Evolutionary conservation across 2,329 filamentous ascomycete species (phyloP).

Genomic region (Arthrinium puccinioides): DNA sequence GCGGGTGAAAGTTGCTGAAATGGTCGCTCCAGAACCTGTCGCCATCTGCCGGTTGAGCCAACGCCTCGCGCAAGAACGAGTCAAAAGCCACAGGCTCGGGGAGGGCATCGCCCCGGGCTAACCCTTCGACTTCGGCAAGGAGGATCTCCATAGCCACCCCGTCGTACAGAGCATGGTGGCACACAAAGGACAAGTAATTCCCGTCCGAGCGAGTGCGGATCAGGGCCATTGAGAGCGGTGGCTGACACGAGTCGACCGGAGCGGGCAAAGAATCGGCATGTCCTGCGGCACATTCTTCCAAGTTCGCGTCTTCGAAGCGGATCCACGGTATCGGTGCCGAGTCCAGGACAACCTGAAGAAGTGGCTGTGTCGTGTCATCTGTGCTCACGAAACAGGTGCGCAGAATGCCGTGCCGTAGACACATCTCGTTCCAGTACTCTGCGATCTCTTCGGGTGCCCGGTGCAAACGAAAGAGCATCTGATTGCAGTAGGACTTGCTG

Average conservation of each 20-base stretch:
- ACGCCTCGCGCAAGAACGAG: conserved; percentile 54
- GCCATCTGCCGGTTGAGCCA: conserved; percentile 36
- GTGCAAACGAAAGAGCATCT: conserved; percentile 55
- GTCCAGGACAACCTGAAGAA: conserved; percentile 63
- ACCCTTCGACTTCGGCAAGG: conserved; percentile 60
- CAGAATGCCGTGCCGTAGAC: conserved; percentile 65
- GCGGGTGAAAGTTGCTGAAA: conserved; percentile 40
- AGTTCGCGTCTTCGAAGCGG: conserved; percentile 16
- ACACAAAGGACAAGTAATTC: conserved; percentile 40
- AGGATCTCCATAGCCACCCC: conserved; percentile 67
- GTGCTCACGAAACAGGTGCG: conserved; percentile 70
- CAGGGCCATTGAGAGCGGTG: conserved; percentile 37
- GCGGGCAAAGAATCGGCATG: conserved; percentile 32
- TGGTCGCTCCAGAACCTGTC: conserved; percentile 60
- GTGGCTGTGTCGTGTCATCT: conserved; percentile 50
- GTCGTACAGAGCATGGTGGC: conserved; percentile 83
- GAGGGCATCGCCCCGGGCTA: conserved; percentile 42
- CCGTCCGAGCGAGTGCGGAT: conserved; percentile 23
- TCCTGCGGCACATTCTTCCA: conserved; percentile 14
- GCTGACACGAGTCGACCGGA: conserved; percentile 34
- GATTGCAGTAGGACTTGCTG: conserved; percentile 62
- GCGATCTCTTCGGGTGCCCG: conserved; percentile 43
- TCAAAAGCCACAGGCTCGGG: conserved; percentile 47
- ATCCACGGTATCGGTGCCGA: conserved; percentile 33
- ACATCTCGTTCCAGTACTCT: conserved; percentile 55